Percentiles rank a stretch among this genome's conserved stretches.
phyloP scores from a whole-genome alignment of 2,329 filamentous ascomycete genomes.

The Alternaria incomplexa region DNA sequence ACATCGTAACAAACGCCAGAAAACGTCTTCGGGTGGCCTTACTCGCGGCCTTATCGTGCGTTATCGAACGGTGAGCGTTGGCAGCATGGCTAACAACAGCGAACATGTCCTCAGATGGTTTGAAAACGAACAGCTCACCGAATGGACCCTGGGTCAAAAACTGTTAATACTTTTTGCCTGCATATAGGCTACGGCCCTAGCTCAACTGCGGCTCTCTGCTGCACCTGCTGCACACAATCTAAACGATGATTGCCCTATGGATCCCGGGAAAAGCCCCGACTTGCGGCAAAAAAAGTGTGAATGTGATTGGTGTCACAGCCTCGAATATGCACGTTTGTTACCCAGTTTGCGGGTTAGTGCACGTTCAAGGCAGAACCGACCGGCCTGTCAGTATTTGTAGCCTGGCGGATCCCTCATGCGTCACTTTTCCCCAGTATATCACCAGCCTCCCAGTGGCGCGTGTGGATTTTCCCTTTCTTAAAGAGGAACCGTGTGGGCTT shows the following conservation, averaged over 20 bases:
- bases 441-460: constrained; percentile 8
- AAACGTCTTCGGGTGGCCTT: not conserved
- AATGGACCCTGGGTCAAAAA: not conserved
- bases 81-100: not conserved
- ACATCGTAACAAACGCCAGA: not conserved
- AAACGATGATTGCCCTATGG: constrained; percentile 3
- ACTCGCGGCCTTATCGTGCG: not conserved
- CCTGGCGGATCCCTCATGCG: constrained; percentile 26
- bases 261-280: constrained; percentile 3
- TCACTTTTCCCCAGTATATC: constrained; percentile 17
- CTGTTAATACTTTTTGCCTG: constrained; percentile 19
- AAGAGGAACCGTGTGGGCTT: constrained; percentile 2
- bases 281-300: not conserved
- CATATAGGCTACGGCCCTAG: constrained; percentile 22
- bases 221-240: not conserved
- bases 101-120: not conserved
- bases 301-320: constrained; percentile 34
- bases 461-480: constrained; percentile 1
- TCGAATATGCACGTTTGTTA: constrained; percentile 28
- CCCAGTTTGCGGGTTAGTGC: constrained; percentile 27
- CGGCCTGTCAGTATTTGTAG: constrained; percentile 35
- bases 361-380: constrained; percentile 25
- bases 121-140: not conserved
- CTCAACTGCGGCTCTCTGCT: constrained; percentile 14
- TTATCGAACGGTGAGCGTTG: not conserved